These are phyloP conservation scores for Leccinum broughii DNA, from an alignment of 768 basidiomycete genomes.

Conservation along the genomic window DNA sequence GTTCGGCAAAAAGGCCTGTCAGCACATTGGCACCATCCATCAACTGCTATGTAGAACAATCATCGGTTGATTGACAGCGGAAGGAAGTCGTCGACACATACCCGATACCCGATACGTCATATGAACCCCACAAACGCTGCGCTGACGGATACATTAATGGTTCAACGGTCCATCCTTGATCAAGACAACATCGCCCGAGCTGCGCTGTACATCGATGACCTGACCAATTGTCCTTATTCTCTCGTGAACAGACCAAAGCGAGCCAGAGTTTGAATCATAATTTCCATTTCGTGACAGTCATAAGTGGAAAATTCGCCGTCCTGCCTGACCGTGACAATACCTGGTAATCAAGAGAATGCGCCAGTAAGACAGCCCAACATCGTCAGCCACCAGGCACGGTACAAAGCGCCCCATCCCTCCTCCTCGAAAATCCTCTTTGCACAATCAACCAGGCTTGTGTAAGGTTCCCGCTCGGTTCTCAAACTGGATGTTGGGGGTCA, in stretches of 20 bases:
- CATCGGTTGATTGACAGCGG: background rate
- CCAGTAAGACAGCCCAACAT: slow-evolving; percentile 60
- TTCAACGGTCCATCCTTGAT: background rate
- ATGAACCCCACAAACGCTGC: too few relatives aligned
- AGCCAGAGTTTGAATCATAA: background rate
- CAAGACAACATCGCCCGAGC: background rate
- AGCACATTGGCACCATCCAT: background rate
- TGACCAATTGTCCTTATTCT: background rate
- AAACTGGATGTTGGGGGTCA: slow-evolving; percentile 44
- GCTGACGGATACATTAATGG: too few relatives aligned
- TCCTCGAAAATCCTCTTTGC: slow-evolving; percentile 75
- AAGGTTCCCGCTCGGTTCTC: slow-evolving; percentile 78
- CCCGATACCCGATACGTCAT: background rate
- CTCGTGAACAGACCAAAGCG: background rate
- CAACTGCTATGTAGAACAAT: background rate
- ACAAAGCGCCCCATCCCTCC: slow-evolving; percentile 72
- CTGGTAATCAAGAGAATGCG: slow-evolving; percentile 38
- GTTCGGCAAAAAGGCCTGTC: background rate
- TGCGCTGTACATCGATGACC: background rate
- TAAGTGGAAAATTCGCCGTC: background rate
- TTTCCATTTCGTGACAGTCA: slow-evolving; percentile 1
- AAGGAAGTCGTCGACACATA: background rate
- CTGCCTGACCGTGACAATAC: background rate
- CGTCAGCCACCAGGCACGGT: slow-evolving; percentile 87
- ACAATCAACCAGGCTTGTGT: slow-evolving; percentile 72